Conservation (phyloP, 345 rosid species). For the Heritiera littoralis region DNA sequence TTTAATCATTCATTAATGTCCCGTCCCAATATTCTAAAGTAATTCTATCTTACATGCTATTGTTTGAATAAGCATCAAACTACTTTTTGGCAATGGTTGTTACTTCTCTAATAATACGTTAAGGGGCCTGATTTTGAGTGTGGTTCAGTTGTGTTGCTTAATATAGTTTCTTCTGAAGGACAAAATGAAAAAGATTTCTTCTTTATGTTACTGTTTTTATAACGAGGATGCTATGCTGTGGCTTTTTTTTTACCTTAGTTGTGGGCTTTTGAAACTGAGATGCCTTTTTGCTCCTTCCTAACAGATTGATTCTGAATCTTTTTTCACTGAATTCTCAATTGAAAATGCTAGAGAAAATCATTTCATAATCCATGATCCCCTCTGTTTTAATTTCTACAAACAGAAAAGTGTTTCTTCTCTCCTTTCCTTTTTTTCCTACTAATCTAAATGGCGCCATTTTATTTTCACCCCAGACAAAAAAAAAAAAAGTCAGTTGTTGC, state of each 20-base stretch:
- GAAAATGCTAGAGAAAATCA: not conserved
- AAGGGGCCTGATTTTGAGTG: not conserved
- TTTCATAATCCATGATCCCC: not conserved
- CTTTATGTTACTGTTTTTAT: not conserved
- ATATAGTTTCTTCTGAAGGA: slow-evolving; percentile 1
- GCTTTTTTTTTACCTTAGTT: not conserved
- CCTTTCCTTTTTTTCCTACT: not conserved
- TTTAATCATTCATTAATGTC: not conserved
- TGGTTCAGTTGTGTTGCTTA: not conserved
- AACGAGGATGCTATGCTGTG: not conserved
- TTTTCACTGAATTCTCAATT: not conserved
- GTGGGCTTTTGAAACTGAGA: not conserved
- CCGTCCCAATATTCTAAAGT: slow-evolving; percentile 1
- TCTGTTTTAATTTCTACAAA: not conserved
- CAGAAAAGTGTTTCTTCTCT: not conserved
- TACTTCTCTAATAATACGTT: not conserved
- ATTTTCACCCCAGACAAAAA: not conserved
- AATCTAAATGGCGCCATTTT: not conserved
- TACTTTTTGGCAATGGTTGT: slow-evolving; percentile 2
- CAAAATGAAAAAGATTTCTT: not conserved
- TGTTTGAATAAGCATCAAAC: slow-evolving; percentile 10
- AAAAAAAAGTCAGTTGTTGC: not conserved
- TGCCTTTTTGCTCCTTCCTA: not conserved
- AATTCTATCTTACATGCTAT: not conserved
- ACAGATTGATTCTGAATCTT: too few species aligned